Evolutionary conservation across 2,329 filamentous ascomycete genomes (phyloP).

Genomic region (Fusarium subglutinans): DNA sequence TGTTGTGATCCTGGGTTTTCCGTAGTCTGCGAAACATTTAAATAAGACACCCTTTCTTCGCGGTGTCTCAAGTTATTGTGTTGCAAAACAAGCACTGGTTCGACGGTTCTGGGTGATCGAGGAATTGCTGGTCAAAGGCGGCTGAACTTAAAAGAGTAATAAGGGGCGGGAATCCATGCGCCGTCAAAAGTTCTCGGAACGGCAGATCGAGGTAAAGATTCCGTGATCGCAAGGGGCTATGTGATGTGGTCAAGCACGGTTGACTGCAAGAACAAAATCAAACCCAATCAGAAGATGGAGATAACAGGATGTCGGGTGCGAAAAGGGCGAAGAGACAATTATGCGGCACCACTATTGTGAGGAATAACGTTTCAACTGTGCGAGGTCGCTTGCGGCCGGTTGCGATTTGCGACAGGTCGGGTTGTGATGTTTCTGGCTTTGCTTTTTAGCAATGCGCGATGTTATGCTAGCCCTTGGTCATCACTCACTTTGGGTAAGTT

Average conservation of each 20-base stretch:
- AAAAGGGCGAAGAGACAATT: conserved; percentile 20
- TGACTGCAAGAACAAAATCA: conserved; percentile 10
- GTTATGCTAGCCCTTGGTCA: conserved; percentile 34
- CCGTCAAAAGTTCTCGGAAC: conserved; percentile 10
- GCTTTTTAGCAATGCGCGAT: conserved; percentile 41
- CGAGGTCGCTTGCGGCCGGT: conserved; percentile 10
- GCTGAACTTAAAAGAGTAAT: conserved; percentile 29
- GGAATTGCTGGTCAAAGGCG: conserved; percentile 7
- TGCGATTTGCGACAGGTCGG: conserved; percentile 35
- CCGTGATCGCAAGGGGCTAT: conserved; percentile 8
- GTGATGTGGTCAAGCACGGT: conserved; percentile 19
- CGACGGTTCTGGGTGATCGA: background rate
- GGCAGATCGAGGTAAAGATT: conserved; percentile 5
- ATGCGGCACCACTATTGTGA: conserved; percentile 18
- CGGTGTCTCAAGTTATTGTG: conserved; percentile 11
- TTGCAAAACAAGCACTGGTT: conserved; percentile 1
- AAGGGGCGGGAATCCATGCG: conserved; percentile 30
- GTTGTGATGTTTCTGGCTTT: conserved; percentile 38
- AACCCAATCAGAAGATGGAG: conserved; percentile 12
- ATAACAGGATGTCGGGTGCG: conserved; percentile 15
- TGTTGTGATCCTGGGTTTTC: conserved; percentile 44
- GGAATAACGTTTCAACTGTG: conserved; percentile 8
- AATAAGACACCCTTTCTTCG: conserved; percentile 32
- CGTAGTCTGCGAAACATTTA: conserved; percentile 53
- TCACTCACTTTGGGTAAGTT: conserved; percentile 37